Conservation (phyloP, 2,329 filamentous ascomycete species). For the Zasmidium citrigriseum region DNA sequence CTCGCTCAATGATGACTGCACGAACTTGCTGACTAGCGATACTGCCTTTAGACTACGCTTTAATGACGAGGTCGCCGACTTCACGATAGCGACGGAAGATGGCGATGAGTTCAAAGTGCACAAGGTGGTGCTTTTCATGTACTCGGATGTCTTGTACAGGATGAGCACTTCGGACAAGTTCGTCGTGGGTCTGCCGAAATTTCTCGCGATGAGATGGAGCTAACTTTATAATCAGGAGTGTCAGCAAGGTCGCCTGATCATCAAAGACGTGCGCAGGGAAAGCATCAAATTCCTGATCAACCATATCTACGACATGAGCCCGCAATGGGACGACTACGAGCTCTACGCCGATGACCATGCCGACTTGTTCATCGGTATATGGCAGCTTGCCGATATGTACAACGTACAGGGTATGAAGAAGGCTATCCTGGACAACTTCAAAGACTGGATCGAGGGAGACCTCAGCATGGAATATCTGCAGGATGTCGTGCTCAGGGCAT, state of each 20-base stretch:
- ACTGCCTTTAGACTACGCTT: not conserved
- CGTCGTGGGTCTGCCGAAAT: not conserved
- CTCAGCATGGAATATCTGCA: too few species aligned
- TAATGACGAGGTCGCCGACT: not conserved
- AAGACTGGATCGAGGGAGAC: too few species aligned
- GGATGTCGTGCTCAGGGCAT: too few species aligned
- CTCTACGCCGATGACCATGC: not conserved
- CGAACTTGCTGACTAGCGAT: too few species aligned
- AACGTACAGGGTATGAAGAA: not conserved
- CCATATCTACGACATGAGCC: too few species aligned
- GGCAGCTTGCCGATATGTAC: not conserved
- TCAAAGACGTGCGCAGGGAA: too few species aligned
- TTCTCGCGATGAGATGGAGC: too few species aligned
- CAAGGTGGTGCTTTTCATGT: not conserved
- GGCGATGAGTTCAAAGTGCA: slow-evolving; percentile 7
- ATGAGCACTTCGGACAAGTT: not conserved
- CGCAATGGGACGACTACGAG: too few species aligned
- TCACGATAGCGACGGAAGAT: not conserved
- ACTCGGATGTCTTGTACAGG: not conserved
- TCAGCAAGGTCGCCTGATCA: not conserved
- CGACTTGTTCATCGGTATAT: not conserved
- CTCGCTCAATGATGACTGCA: too few species aligned
- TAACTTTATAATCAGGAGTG: too few species aligned
- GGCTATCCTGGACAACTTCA: too few species aligned
- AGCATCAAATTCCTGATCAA: not conserved